phyloP scores from a whole-genome alignment of 768 basidiomycete species.

The Russula foetens region DNA sequence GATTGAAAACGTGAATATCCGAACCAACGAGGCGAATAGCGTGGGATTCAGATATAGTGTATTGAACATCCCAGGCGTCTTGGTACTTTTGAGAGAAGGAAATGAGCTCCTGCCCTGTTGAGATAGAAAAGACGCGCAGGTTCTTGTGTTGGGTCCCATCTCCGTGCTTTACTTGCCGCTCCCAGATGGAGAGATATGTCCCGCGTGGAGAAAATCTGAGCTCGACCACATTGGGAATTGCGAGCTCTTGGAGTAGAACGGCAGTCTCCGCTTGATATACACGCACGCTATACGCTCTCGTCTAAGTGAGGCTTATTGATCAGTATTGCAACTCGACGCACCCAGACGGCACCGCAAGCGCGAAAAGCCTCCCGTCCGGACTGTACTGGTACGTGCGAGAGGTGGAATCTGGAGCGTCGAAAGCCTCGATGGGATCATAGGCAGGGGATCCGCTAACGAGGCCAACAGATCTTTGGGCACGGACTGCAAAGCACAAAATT shows the following conservation, averaged over 20 bases:
- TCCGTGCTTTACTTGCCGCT: constrained; percentile 86
- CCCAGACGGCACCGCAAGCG: constrained; percentile 71
- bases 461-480: constrained; percentile 90
- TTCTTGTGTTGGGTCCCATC: constrained; percentile 92
- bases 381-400: constrained; percentile 78
- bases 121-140: constrained; percentile 80
- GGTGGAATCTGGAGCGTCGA: constrained; percentile 58
- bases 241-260: constrained; percentile 66
- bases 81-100: constrained; percentile 85
- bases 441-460: constrained; percentile 76
- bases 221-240: constrained; percentile 70
- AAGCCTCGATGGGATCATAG: constrained; percentile 58
- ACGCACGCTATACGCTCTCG: constrained; percentile 46
- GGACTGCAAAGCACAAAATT: constrained; percentile 42
- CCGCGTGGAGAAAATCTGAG: constrained; percentile 89
- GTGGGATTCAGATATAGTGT: constrained; percentile 83
- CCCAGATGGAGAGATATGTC: constrained; percentile 92
- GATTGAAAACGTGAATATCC: constrained; percentile 79
- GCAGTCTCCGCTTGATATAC: constrained; percentile 70
- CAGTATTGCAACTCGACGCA: constrained; percentile 33
- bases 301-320: constrained; percentile 14
- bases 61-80: constrained; percentile 89
- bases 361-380: constrained; percentile 79
- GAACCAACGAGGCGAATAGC: constrained; percentile 71
- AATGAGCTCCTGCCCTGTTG: constrained; percentile 79